These are phyloP conservation scores for Aleurites moluccanus DNA, from an alignment of 441 rosid genomes.

Conservation along the genomic window DNA sequence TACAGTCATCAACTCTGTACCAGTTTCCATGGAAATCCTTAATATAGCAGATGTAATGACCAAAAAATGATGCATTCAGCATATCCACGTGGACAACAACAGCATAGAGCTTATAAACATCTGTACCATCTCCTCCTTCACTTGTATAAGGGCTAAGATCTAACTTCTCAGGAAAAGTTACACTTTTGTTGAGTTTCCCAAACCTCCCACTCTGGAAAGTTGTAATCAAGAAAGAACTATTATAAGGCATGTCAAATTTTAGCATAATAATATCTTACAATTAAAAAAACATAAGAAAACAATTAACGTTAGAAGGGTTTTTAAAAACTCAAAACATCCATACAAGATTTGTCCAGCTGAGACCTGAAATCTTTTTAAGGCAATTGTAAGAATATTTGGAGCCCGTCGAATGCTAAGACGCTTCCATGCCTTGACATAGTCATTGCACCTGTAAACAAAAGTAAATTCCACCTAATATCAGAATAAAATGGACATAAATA, in stretches of 20 bases:
- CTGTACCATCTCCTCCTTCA: constrained; percentile 69
- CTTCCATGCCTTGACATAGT: constrained; percentile 96
- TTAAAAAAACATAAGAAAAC: background rate
- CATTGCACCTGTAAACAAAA: constrained; percentile 34
- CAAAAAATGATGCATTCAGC: constrained; percentile 97
- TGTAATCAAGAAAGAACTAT: constrained; percentile 18
- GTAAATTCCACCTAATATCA: background rate
- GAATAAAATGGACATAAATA: background rate
- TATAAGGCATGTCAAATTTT: background rate
- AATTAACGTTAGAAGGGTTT: background rate
- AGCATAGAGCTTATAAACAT: constrained; percentile 81
- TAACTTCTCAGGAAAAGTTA: constrained; percentile 77
- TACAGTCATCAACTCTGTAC: constrained; percentile 85
- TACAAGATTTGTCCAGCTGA: constrained; percentile 16
- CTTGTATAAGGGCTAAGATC: constrained; percentile 87
- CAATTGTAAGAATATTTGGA: constrained; percentile 92
- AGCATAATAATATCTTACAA: background rate
- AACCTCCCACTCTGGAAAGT: constrained; percentile 87
- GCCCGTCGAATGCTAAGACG: constrained; percentile 69
- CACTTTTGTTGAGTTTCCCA: constrained; percentile 94
- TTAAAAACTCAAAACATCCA: background rate
- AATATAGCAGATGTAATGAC: constrained; percentile 90
- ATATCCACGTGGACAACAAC: constrained; percentile 95
- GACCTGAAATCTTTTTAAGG: constrained; percentile 97
- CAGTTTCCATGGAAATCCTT: constrained; percentile 85